phyloP scores from a whole-genome alignment of 1,284 basidiomycete genomes.

The Sporisorium scitamineum region DNA sequence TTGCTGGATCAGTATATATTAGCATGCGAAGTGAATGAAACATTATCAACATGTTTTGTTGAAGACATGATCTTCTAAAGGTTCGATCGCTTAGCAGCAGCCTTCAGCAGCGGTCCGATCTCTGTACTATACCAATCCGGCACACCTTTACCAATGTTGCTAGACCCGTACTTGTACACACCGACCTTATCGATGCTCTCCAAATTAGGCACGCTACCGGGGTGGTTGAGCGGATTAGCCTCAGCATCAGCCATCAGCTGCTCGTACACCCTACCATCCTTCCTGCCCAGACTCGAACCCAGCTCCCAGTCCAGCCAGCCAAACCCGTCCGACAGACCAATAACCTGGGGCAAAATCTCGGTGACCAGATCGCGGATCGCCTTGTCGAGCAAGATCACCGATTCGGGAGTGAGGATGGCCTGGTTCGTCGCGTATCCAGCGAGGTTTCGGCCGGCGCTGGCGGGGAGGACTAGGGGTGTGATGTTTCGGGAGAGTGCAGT shows the following conservation, averaged over 20 bases:
- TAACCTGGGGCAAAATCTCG: slow-evolving; percentile 76
- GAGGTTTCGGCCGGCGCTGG: slow-evolving; percentile 73
- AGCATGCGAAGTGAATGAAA: too few species aligned
- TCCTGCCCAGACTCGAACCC: slow-evolving; percentile 75
- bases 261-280: slow-evolving; percentile 79
- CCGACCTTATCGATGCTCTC: slow-evolving; percentile 49
- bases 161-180: slow-evolving; percentile 48
- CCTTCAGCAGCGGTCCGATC: slow-evolving; percentile 53
- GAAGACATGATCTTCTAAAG: slow-evolving; percentile 18
- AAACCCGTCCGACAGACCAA: slow-evolving; percentile 81
- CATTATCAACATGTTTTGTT: too few species aligned
- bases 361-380: slow-evolving; percentile 74
- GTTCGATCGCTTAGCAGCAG: slow-evolving; percentile 41
- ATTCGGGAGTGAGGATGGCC: slow-evolving; percentile 69
- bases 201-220: slow-evolving; percentile 22
- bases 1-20: too few species aligned
- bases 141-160: slow-evolving; percentile 55
- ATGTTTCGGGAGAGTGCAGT: slow-evolving; percentile 56
- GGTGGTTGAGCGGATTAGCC: slow-evolving; percentile 76
- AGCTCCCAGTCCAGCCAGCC: slow-evolving; percentile 83
- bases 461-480: slow-evolving; percentile 73
- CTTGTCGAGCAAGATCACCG: slow-evolving; percentile 74
- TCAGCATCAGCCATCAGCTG: slow-evolving; percentile 77
- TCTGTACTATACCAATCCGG: slow-evolving; percentile 56
- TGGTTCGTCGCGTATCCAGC: slow-evolving; percentile 76